Percentiles rank a stretch among this genome's conserved stretches.
These are phyloP conservation scores for Colletotrichum siamense DNA, from an alignment of 2,329 filamentous ascomycete species.

Conservation along the genomic window DNA sequence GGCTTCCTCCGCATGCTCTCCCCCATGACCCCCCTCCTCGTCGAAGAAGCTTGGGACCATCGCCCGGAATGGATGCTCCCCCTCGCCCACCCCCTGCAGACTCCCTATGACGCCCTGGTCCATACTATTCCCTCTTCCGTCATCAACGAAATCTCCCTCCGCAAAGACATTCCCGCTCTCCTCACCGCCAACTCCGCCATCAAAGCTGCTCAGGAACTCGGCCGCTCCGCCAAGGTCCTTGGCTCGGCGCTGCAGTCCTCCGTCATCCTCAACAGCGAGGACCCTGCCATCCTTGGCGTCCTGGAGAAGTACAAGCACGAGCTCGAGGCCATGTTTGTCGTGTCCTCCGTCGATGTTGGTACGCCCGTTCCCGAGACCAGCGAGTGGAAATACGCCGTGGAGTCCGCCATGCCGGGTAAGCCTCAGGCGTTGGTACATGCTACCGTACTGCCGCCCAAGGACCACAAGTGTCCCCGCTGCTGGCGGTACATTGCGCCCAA, in stretches of 20 bases:
- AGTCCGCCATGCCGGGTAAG: constrained; percentile 45
- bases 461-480: constrained; percentile 82
- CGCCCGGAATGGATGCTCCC: constrained; percentile 67
- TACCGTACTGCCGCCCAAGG: constrained; percentile 52
- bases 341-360: constrained; percentile 66
- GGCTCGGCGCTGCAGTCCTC: constrained; percentile 83
- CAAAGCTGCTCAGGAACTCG: constrained; percentile 77
- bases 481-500: constrained; percentile 83
- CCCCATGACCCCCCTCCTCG: constrained; percentile 81
- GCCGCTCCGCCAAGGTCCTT: constrained; percentile 72
- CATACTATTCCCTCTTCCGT: constrained; percentile 45
- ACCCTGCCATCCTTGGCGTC: constrained; percentile 34
- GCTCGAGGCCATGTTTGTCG: constrained; percentile 70
- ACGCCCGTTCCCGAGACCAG: constrained; percentile 28
- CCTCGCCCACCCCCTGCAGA: constrained; percentile 44
- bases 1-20: constrained; percentile 80
- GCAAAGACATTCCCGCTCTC: constrained; percentile 51
- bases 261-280: constrained; percentile 61
- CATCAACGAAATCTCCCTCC: constrained; percentile 43
- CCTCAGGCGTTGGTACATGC: constrained; percentile 38
- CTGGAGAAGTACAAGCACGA: constrained; percentile 53
- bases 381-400: constrained; percentile 47
- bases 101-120: constrained; percentile 52
- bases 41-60: constrained; percentile 88
- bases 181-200: constrained; percentile 67